These are phyloP conservation scores for Rubia peregrina DNA, from an alignment of 305 asterid species.

Conservation along the genomic window DNA sequence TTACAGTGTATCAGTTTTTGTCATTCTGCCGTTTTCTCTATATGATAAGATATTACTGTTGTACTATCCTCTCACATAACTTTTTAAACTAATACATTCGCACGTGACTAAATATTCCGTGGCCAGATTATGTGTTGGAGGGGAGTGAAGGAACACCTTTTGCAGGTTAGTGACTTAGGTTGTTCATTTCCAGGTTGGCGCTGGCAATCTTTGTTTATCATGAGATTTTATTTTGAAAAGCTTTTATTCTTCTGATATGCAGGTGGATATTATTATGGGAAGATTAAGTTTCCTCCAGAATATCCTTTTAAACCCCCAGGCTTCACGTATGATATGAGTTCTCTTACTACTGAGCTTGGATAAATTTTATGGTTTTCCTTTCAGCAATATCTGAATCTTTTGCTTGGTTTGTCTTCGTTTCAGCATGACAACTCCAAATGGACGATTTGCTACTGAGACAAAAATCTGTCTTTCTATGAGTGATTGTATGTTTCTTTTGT, in stretches of 20 bases:
- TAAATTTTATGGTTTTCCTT: conserved; percentile 3
- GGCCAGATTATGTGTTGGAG: conserved; percentile 94
- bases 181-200: conserved; percentile 7
- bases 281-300: conserved; percentile 91
- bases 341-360: conserved; percentile 9
- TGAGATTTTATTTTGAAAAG: conserved; percentile 1
- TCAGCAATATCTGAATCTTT: not conserved
- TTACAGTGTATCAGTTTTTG: not conserved
- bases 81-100: not conserved
- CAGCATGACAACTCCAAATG: conserved; percentile 78
- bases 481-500: conserved; percentile 31
- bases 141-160: conserved; percentile 98
- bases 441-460: conserved; percentile 89
- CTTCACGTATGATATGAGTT: conserved; percentile 47
- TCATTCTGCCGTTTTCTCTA: not conserved
- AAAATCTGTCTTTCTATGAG: conserved; percentile 95
- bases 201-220: not conserved
- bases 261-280: conserved; percentile 98
- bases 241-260: conserved; percentile 4
- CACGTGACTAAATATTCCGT: conserved; percentile 13
- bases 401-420: not conserved
- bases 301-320: conserved; percentile 97
- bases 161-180: conserved; percentile 60
- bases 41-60: not conserved
- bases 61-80: too few relatives aligned